These are phyloP conservation scores for Rhodamnia argentea DNA, from an alignment of 345 rosid genomes.

Conservation along the genomic window DNA sequence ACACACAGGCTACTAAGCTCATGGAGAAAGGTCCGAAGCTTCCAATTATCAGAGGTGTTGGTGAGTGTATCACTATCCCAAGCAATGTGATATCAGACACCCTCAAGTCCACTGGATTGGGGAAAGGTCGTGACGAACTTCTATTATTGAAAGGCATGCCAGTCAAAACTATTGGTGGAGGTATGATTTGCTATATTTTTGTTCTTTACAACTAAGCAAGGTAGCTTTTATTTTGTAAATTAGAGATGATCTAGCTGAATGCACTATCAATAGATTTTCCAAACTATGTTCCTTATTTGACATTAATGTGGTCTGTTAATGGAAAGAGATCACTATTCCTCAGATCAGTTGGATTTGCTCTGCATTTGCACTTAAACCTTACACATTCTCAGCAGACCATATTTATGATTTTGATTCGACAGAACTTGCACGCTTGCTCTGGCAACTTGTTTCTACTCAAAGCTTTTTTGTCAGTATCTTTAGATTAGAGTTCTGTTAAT, in stretches of 20 bases:
- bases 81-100: slow-evolving; percentile 18
- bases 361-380: not conserved
- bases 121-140: slow-evolving; percentile 31
- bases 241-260: not conserved
- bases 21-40: slow-evolving; percentile 32
- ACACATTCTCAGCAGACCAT: not conserved
- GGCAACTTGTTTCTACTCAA: not conserved
- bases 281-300: not conserved
- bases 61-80: slow-evolving; percentile 24
- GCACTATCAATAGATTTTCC: not conserved
- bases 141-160: slow-evolving; percentile 22
- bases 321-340: not conserved
- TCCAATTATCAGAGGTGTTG: slow-evolving; percentile 29
- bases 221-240: not conserved
- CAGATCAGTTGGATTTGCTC: not conserved
- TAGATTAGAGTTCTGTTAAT: not conserved
- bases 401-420: not conserved
- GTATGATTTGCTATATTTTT: not conserved
- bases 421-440: not conserved
- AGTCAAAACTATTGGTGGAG: slow-evolving; percentile 22
- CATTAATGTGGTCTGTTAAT: not conserved
- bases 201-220: not conserved
- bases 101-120: slow-evolving; percentile 11
- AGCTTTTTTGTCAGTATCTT: not conserved
- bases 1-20: slow-evolving; percentile 28